These are phyloP conservation scores for Rubroboletus satanas DNA, from an alignment of 768 basidiomycete species.

Conservation along the genomic window DNA sequence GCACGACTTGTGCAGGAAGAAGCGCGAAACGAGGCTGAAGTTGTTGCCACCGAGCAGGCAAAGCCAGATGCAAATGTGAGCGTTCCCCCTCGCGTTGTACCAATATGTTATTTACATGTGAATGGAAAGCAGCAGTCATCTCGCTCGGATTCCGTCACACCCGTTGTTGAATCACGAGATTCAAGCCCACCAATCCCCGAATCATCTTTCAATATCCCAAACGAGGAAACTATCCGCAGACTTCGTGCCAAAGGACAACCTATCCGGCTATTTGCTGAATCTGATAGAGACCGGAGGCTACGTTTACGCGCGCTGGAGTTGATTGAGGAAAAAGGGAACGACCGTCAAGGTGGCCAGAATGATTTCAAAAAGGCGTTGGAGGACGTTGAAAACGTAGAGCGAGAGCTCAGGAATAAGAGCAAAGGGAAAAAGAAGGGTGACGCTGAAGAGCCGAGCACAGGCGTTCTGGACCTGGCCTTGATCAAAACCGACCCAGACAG, in stretches of 20 bases:
- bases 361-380: slow-evolving; percentile 91
- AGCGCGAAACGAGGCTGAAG: slow-evolving; percentile 14
- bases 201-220: slow-evolving; percentile 79
- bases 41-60: slow-evolving; percentile 18
- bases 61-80: slow-evolving; percentile 44
- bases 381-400: slow-evolving; percentile 79
- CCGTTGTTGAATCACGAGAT: slow-evolving; percentile 32
- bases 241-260: slow-evolving; percentile 92
- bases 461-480: slow-evolving; percentile 72
- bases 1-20: slow-evolving; percentile 34
- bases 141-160: slow-evolving; percentile 40
- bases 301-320: slow-evolving; percentile 91
- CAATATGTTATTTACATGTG: slow-evolving; percentile 33
- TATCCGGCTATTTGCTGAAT: slow-evolving; percentile 90
- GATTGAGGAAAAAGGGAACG: slow-evolving; percentile 85
- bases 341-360: slow-evolving; percentile 82
- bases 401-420: slow-evolving; percentile 57
- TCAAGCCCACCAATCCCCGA: slow-evolving; percentile 38
- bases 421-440: slow-evolving; percentile 60
- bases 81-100: slow-evolving; percentile 5
- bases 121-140: slow-evolving; percentile 48
- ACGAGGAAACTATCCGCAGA: slow-evolving; percentile 86
- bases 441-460: slow-evolving; percentile 44
- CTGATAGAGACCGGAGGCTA: slow-evolving; percentile 88
- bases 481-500: slow-evolving; percentile 92